Percentiles rank a stretch among this genome's conserved stretches.
Conservation (phyloP, 306 rosid genomes). For the Crataegus laevigata region DNA sequence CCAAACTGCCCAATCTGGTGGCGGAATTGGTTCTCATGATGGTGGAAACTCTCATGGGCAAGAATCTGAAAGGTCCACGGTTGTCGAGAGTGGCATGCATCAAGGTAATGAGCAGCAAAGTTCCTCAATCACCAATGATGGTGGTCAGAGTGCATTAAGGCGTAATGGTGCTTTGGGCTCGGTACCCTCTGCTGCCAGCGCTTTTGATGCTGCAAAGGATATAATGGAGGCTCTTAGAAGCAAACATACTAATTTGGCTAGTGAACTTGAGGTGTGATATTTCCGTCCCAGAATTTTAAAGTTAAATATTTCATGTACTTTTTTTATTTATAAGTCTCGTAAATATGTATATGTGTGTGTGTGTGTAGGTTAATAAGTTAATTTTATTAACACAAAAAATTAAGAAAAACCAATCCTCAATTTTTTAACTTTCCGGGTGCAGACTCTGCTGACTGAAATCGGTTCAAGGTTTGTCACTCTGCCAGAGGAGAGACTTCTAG, state of each 20-base stretch:
- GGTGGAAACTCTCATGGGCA: conserved; percentile 86
- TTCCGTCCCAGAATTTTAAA: conserved; percentile 6
- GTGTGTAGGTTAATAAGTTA: neutral
- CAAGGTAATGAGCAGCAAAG: conserved; percentile 84
- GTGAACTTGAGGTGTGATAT: conserved; percentile 83
- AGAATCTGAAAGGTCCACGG: conserved; percentile 87
- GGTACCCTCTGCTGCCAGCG: conserved; percentile 92
- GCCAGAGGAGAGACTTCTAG: conserved; percentile 98
- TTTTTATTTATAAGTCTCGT: neutral
- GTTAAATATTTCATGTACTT: neutral
- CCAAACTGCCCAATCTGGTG: conserved; percentile 66
- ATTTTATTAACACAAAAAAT: neutral
- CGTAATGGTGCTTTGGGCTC: conserved; percentile 86
- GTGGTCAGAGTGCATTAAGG: conserved; percentile 75
- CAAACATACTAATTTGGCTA: conserved; percentile 92
- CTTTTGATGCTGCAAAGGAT: conserved; percentile 99
- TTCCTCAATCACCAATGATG: conserved; percentile 67
- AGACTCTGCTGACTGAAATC: conserved; percentile 92
- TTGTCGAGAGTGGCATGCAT: conserved; percentile 66
- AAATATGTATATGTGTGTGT: too few species aligned
- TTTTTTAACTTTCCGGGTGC: conserved; percentile 16
- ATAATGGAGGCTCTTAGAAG: conserved; percentile 99
- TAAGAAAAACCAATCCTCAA: neutral
- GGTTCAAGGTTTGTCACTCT: conserved; percentile 97
- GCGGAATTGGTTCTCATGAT: conserved; percentile 83